Percentiles rank a stretch among this genome's conserved stretches.
Conservation (phyloP, 2,329 filamentous ascomycete genomes). For the Pezicula radicicola region DNA sequence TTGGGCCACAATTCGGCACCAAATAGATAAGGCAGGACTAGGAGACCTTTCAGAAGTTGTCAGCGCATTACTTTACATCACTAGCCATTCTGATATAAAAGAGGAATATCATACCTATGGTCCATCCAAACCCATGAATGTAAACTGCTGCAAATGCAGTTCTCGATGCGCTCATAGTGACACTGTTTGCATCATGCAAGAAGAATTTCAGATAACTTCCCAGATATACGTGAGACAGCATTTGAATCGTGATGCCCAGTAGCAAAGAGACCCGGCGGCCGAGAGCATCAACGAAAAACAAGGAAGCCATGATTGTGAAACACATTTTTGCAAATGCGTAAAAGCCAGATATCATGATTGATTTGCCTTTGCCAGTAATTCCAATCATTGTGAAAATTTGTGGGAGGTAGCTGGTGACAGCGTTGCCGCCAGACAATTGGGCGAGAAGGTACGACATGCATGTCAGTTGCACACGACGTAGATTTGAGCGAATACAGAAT, state of each 20-base stretch:
- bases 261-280: conserved; percentile 27
- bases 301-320: conserved; percentile 29
- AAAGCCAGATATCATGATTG: no score
- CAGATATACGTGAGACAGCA: conserved; percentile 30
- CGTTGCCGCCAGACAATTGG: no score
- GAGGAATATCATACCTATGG: conserved; percentile 27
- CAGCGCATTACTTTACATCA: not conserved
- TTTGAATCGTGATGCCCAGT: conserved; percentile 21
- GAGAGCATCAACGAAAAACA: conserved; percentile 35
- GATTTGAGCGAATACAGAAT: no score
- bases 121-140: conserved; percentile 42
- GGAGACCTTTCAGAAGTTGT: conserved; percentile 21
- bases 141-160: conserved; percentile 41
- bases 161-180: conserved; percentile 28
- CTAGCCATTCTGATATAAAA: not conserved
- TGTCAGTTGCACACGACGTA: no score
- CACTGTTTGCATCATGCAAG: conserved; percentile 11
- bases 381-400: no score
- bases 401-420: no score
- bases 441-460: no score
- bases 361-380: no score
- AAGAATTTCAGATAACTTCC: conserved; percentile 28
- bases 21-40: conserved; percentile 42
- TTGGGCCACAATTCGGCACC: conserved; percentile 43
- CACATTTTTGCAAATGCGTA: conserved; percentile 33